Evolutionary conservation across 768 basidiomycete species (phyloP), one percentile per base, ranked within the genome.

Genomic region (Serendipita vermifera): DNA sequence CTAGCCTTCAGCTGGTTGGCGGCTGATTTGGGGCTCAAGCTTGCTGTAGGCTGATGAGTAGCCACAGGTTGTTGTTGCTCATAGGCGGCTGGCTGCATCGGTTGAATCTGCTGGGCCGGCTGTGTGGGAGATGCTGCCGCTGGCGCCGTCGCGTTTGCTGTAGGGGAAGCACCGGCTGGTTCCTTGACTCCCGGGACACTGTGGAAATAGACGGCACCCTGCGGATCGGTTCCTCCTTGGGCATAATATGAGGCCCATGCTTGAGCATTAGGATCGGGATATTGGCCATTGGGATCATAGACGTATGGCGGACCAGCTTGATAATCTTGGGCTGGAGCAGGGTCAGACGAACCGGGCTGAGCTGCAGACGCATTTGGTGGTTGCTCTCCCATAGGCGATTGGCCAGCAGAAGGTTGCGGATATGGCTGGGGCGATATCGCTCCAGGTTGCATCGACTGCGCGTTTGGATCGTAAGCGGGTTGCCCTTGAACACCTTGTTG

Each of bases 201-300:
- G 48, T 83, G 68, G 62, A 91, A 91, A 69, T 91, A 91, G 35
- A 89, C 83, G 5, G 82, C 72, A 6, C 88, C 88, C 3, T 83
- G 79, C 0, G 73, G 66, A 58, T 89, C 87, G 41, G 68, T 77
- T 3, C 87, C 87, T 24, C 88, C 88, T 58, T 82, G 78, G 0
- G 82, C 81, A 64, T 90, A 90, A 67, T 91, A 91, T 61, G 81
- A 77, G 4, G 85, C 87, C 87, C 87, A 90, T 0, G 84, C 85
- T 64, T 89, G 87, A 20, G 82, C 86, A 59, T 87, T 87, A 55
- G 80, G 77, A 65, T 91, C 87, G 14, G 79, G 68, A 62, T 91
- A 91, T 20, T 79, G 80, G 48, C 72, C 70, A 27, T 72, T 74
- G 3, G 85, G 83, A 60, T 87, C 79, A 63, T 76, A 89, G 6